Percentiles rank a stretch among this genome's conserved stretches.
phyloP scores from a whole-genome alignment of 2,329 filamentous ascomycete species.

The Cladosporium phlei region DNA sequence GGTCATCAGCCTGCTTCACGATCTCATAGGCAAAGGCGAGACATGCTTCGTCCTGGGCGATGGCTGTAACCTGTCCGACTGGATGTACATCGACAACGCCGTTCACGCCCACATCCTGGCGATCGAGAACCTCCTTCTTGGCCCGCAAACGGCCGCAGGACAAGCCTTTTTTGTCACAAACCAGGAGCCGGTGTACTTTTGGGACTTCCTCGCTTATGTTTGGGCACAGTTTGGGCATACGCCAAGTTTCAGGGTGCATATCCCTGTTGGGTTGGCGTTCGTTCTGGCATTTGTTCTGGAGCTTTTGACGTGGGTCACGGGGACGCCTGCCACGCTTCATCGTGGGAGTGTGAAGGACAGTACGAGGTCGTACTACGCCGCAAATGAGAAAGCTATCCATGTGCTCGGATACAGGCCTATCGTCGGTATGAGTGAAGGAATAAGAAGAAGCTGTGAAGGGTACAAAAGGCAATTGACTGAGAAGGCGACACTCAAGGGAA shows the following conservation, averaged over 20 bases:
- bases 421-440: constrained; percentile 49
- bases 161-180: constrained; percentile 65
- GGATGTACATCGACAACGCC: constrained; percentile 64
- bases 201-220: constrained; percentile 76
- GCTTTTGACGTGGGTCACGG: constrained; percentile 43
- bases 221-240: constrained; percentile 61
- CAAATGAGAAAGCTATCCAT: constrained; percentile 46
- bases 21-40: constrained; percentile 63
- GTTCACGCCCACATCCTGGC: constrained; percentile 81
- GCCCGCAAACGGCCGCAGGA: constrained; percentile 54
- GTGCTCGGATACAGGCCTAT: constrained; percentile 51
- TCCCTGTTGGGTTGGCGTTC: constrained; percentile 48
- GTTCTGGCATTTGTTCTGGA: constrained; percentile 45
- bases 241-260: constrained; percentile 44
- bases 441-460: constrained; percentile 45
- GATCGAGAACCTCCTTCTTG: constrained; percentile 62
- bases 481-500: too few species aligned
- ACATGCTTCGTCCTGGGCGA: constrained; percentile 76
- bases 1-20: constrained; percentile 67
- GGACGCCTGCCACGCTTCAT: constrained; percentile 44
- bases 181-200: constrained; percentile 53
- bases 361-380: constrained; percentile 49
- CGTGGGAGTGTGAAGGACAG: constrained; percentile 54
- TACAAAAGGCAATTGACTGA: constrained; percentile 11
- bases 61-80: constrained; percentile 66